phyloP scores from a whole-genome alignment of 2,329 filamentous ascomycete species.

The Phialemonium atrogriseum region DNA sequence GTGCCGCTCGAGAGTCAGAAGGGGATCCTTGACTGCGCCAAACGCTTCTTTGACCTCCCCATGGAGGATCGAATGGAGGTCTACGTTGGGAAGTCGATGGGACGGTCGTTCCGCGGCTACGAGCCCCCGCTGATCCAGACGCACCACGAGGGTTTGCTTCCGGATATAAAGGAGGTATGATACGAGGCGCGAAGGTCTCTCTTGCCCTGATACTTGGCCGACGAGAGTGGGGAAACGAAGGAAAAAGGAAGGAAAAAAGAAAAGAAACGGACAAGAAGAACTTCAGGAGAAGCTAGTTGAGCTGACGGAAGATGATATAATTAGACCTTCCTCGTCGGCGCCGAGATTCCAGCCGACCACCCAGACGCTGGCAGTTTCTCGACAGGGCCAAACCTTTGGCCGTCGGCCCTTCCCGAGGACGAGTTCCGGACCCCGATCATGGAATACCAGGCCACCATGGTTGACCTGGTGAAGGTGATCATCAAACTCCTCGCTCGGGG shows the following conservation, averaged over 20 bases:
- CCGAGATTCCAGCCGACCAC: slow-evolving; percentile 22
- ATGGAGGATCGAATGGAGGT: slow-evolving; percentile 34
- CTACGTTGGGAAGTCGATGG: slow-evolving; percentile 24
- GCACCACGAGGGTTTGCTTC: slow-evolving; percentile 31
- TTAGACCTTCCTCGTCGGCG: slow-evolving; percentile 29
- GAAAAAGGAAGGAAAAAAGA: too few relatives aligned
- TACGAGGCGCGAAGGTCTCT: neutral
- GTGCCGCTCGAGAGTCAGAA: slow-evolving; percentile 14
- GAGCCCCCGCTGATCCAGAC: slow-evolving; percentile 37
- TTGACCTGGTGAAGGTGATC: slow-evolving; percentile 32
- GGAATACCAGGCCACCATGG: slow-evolving; percentile 22
- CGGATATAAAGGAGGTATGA: slow-evolving; percentile 36
- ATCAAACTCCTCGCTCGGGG: slow-evolving; percentile 33
- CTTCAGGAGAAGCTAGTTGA: too few relatives aligned
- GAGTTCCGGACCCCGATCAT: slow-evolving; percentile 21
- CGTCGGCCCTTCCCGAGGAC: slow-evolving; percentile 30
- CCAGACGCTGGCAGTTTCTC: too few relatives aligned
- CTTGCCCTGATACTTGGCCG: neutral
- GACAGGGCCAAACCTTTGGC: slow-evolving; percentile 29
- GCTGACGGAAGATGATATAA: neutral
- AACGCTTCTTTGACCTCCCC: slow-evolving; percentile 39
- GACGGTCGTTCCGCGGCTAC: slow-evolving; percentile 31
- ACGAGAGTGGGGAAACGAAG: too few relatives aligned
- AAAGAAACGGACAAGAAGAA: neutral
- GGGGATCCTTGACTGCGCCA: slow-evolving; percentile 17